Base-by-base conservation (phyloP, 2,329 filamentous ascomycete species). In the Fusarium armeniacum region DNA sequence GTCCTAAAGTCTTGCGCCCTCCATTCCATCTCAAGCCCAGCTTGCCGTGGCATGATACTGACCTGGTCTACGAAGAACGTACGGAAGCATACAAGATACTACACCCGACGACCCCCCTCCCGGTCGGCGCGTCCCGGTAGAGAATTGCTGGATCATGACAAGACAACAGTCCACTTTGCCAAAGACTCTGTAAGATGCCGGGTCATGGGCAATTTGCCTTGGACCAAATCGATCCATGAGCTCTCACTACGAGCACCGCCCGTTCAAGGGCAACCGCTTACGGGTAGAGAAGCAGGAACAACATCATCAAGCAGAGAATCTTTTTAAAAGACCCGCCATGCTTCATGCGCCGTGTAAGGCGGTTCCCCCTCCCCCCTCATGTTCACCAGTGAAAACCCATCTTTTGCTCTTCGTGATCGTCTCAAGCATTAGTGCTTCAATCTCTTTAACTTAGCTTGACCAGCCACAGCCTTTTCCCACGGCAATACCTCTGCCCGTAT, bases 81-180 rank as follows among this genome's bases (percentile, higher is more conserved):
- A 69, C 68, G 52, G 68, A 67, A 60, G 57, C 41, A 49, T 49
- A 68, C 51, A 57, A 49, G 62, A 56, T 46, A 61, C 47, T 55
- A 70, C 56, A 44, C 51, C 60, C 20, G 50, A 40, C 20, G 12
- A 41, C 24, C 61, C 58, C 58, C 64, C 59, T 71, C 64, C 58
- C 49, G 61, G 59, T 72, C 73, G 73, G 73, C 69, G 73, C 65
- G 68, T 65, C 73, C 73, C 73, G 70, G 67, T 54, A 63, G 28
- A 61, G 72, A 67, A 41, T 54, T 57, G 65, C 58, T 69, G 68
- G 60, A 71, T 59, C 68, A 71, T 71, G 68, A 66, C 68, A 71
- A 74, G 60, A 60, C 61, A 61, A 74, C 73, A 75, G 70, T 75
- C 73, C 73, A 75, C 73, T 75, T 72, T 69, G 65, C 46, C 57